Base-by-base conservation (phyloP, 805 yeast genomes). In the Brettanomyces sp. region DNA sequence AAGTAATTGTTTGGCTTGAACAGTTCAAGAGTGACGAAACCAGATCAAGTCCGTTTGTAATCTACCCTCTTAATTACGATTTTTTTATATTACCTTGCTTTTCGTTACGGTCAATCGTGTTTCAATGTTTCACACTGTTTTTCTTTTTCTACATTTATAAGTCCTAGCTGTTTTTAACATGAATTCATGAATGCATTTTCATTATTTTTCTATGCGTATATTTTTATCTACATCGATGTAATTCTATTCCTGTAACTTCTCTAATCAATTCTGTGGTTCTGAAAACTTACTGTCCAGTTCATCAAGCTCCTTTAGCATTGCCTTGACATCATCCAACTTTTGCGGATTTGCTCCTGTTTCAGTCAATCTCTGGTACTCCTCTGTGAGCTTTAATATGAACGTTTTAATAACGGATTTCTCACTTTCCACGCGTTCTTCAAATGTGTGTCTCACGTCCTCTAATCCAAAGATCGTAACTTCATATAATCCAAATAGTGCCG, bases 381-480 rank as follows among this genome's bases (percentile, higher is more conserved):
- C 35, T 6, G 23, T 42, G 8, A 58, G 45, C 36, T 53, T 49
- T 9, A 38, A 23, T 8, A 43, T 39, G 18, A 59, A 44, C 9
- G 48, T 47, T 13, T 41, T 34, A 7, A 56, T 40, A 4, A 57
- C 42, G 25, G 41, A 34, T 33, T 46, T 49, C 39, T 60, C 59
- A 22, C 42, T 47, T 1, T 36, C 44, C 3, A 56, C 39, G 12
- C 39, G 43, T 4, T 46, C 52, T 6, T 25, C 25, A 22, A 41
- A 45, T 1, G 45, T 77, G 32, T 67, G 65, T 44, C 69, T 66
- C 22, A 79, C 69, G 55, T 82, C 90, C 44, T 75, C 78, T 63
- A 82, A 69, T 13, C 91, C 91, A 58, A 76, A 85, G 43, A 69
- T 68, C 48, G 76, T 72, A 45, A 85, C 82, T 3, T 82, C 67